Evolutionary conservation across 2,329 filamentous ascomycete genomes (phyloP), one percentile per base, ranked within the genome.

Genomic region (Phyllosticta citribraziliensis): DNA sequence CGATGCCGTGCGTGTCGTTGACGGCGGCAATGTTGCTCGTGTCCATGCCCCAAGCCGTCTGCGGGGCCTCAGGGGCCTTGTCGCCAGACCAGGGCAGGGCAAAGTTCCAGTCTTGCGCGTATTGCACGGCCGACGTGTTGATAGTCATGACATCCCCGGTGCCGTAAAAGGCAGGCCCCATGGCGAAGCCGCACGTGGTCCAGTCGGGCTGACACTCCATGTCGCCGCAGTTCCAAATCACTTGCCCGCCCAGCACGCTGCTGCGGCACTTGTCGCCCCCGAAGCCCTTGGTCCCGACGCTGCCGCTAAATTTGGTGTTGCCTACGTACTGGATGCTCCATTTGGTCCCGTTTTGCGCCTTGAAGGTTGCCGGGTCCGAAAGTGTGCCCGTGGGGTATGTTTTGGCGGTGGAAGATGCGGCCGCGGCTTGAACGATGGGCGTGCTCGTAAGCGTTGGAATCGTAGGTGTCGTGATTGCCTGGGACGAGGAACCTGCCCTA

Each of bases 201-300:
- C 24, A 20, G 52, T 55, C 52, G 5, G 20, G 20, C 19, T 3
- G 11, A 52, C 60, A 62, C 35, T 53, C 33, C 60, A 62, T 62
- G 51, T 62, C 56, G 33, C 60, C 60, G 50, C 60, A 62, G 22
- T 57, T 57, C 60, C 60, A 62, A 11, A 62, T 62, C n/a, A 52
- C 25, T 27, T 51, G 22, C 2, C 55, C 51, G 35, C 56, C 60
- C 2, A 62, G 51, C 27, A 55, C 52, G 50, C 60, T 57, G 27
- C 55, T 58, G 4, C 60, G 60, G 25, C 60, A 62, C 52, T 59
- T 62, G 52, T 62, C 60, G 22, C 60, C 60, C 12, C 56, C 55
- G 10, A 62, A 56, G 22, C n/a, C 20, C 9, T 55, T 52, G 8
- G 33, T 12, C 2, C 52, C 55, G 1, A 62, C 51, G 5, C 50